phyloP scores from a whole-genome alignment of 176 grass and related monocot genomes.

The Phragmites australis region DNA sequence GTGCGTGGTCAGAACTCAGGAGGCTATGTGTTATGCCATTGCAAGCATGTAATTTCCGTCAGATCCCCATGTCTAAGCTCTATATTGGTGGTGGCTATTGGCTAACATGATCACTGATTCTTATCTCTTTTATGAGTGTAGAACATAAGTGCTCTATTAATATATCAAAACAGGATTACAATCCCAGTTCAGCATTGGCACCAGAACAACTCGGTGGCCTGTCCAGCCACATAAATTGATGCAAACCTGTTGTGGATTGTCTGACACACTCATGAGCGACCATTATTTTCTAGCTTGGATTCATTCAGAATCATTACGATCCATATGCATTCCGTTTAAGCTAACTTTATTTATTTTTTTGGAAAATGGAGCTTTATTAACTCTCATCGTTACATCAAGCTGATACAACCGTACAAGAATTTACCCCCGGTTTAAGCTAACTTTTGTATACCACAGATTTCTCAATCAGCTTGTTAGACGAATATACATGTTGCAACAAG shows the following conservation, averaged over 20 bases:
- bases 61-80: conserved; percentile 2
- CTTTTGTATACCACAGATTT: conserved; percentile 32
- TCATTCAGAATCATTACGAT: conserved; percentile 18
- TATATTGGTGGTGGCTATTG: conserved; percentile 15
- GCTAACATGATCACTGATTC: neutral
- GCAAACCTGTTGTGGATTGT: neutral
- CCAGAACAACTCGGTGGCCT: neutral
- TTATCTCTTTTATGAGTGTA: neutral
- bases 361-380: too few relatives aligned
- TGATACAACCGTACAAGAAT: too few relatives aligned
- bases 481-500: conserved; percentile 24
- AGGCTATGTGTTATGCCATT: conserved; percentile 3
- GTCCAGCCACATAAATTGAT: neutral
- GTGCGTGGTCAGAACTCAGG: conserved; percentile 8
- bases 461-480: conserved; percentile 22
- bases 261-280: neutral
- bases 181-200: neutral
- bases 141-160: neutral
- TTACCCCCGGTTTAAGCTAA: conserved; percentile 14
- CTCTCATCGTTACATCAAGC: too few relatives aligned
- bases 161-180: neutral
- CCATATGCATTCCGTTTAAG: conserved; percentile 19
- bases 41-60: neutral
- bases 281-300: neutral
- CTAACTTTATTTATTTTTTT: too few relatives aligned